A percentile compares a stretch with the other conserved stretches of the same genome.
phyloP scores from a whole-genome alignment of 2,329 filamentous ascomycete genomes.

The Phialemonium atrogriseum region DNA sequence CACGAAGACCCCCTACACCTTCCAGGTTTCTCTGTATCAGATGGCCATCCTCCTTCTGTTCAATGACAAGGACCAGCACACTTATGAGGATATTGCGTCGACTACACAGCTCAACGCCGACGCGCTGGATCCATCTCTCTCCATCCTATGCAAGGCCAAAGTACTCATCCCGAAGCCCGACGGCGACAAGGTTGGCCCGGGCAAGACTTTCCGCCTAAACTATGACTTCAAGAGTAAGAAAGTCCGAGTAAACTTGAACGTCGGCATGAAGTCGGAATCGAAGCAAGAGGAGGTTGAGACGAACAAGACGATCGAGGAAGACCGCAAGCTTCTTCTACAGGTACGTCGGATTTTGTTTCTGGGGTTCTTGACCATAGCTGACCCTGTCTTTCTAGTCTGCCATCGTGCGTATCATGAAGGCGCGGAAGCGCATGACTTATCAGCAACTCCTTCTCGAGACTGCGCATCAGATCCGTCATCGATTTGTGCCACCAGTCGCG shows the following conservation, averaged over 20 bases:
- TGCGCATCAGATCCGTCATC: slow-evolving; percentile 86
- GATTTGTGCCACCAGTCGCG: slow-evolving; percentile 84
- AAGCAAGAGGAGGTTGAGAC: slow-evolving; percentile 96
- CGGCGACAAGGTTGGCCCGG: slow-evolving; percentile 66
- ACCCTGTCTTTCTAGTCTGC: slow-evolving; percentile 58
- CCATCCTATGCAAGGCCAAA: slow-evolving; percentile 87
- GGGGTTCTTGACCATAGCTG: slow-evolving; percentile 4
- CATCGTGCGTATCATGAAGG: slow-evolving; percentile 99
- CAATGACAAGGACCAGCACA: slow-evolving; percentile 80
- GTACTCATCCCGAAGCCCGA: slow-evolving; percentile 67
- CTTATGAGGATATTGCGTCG: slow-evolving; percentile 79
- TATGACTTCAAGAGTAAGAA: slow-evolving; percentile 98
- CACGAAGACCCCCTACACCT: slow-evolving; percentile 86
- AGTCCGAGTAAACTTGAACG: slow-evolving; percentile 92
- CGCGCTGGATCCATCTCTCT: slow-evolving; percentile 76
- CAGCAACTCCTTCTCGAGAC: slow-evolving; percentile 88
- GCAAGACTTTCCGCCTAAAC: slow-evolving; percentile 78
- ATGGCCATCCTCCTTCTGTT: slow-evolving; percentile 94
- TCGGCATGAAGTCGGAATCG: slow-evolving; percentile 88
- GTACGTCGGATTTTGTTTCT: slow-evolving; percentile 43
- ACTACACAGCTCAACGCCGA: slow-evolving; percentile 75
- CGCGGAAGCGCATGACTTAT: slow-evolving; percentile 98
- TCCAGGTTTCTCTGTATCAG: slow-evolving; percentile 96
- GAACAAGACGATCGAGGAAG: slow-evolving; percentile 98
- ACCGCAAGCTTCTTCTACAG: slow-evolving; percentile 92